Percentiles rank a stretch among this genome's conserved stretches.
Evolutionary conservation across 2,329 filamentous ascomycete genomes (phyloP).

Genomic region (Dissoconium aciculare): DNA sequence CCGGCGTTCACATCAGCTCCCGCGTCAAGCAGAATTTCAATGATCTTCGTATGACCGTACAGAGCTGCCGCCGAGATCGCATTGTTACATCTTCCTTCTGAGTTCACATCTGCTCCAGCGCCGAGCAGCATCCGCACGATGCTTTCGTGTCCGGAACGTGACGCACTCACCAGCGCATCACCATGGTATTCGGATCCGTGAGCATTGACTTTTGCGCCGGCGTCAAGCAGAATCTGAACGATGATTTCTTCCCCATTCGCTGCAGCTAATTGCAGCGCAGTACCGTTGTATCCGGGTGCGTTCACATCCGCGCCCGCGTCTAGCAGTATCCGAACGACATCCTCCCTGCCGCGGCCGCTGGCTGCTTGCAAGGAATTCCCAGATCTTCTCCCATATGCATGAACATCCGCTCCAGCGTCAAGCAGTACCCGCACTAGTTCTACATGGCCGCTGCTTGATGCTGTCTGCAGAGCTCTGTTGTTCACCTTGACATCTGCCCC

Average conservation of each 20-base stretch:
- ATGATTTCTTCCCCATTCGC: neutral
- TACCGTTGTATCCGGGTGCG: neutral
- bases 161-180: no score
- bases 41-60: constrained; percentile 1
- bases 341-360: constrained; percentile 1
- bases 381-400: constrained; percentile 2
- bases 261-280: constrained; percentile 9
- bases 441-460: constrained; percentile 3
- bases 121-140: constrained; percentile 6
- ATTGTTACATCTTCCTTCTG: constrained; percentile 4
- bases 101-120: constrained; percentile 5
- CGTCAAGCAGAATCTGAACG: constrained; percentile 4
- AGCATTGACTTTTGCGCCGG: constrained; percentile 6
- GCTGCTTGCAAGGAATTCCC: constrained; percentile 1
- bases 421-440: constrained; percentile 2
- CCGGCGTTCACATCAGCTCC: constrained; percentile 8
- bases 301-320: neutral
- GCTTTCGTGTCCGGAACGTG: neutral
- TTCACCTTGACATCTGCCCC: constrained; percentile 7
- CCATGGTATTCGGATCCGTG: constrained; percentile 3
- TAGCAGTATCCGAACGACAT: neutral
- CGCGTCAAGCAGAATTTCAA: constrained; percentile 6
- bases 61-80: neutral
- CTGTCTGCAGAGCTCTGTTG: constrained; percentile 5
- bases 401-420: constrained; percentile 4